phyloP scores from a whole-genome alignment of 148 eudicot species.

The Rhododendron ferrugineum region DNA sequence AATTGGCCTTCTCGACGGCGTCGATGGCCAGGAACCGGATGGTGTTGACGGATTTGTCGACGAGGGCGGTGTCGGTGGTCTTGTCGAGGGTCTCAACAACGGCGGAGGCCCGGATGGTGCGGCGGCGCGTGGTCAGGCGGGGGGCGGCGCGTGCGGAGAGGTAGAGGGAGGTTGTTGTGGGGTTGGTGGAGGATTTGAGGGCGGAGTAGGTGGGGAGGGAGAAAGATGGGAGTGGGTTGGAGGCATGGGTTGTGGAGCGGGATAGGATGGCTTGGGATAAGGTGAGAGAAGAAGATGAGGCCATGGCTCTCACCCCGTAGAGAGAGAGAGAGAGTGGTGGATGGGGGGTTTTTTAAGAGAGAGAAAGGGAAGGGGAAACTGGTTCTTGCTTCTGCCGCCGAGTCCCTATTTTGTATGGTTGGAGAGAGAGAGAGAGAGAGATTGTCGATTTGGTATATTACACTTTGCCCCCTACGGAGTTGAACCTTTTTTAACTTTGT shows the following conservation, averaged over 20 bases:
- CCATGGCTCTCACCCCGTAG: conserved; percentile 31
- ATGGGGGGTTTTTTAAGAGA: neutral
- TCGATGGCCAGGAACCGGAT: conserved; percentile 81
- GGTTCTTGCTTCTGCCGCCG: too few species aligned
- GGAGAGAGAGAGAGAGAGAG: neutral
- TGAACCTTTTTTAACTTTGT: neutral
- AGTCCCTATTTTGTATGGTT: too few species aligned
- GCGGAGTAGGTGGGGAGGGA: conserved; percentile 39
- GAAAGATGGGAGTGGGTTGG: conserved; percentile 10
- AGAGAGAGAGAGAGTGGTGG: neutral
- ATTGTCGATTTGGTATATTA: neutral
- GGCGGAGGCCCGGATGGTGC: conserved; percentile 34
- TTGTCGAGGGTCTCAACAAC: conserved; percentile 45
- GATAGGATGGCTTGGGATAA: conserved; percentile 40
- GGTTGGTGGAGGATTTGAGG: conserved; percentile 28
- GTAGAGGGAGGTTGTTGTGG: conserved; percentile 14
- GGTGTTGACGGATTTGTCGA: conserved; percentile 70
- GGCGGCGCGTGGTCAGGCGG: conserved; percentile 17
- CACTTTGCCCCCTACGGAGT: neutral
- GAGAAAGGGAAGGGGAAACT: too few species aligned
- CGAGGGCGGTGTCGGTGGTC: conserved; percentile 26
- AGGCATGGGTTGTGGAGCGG: conserved; percentile 16
- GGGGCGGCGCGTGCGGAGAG: conserved; percentile 10
- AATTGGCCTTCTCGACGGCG: conserved; percentile 97
- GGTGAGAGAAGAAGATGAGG: conserved; percentile 55